Base-by-base conservation (phyloP, 495 filamentous ascomycete genomes). In the Aspergillus bertholletiae region DNA sequence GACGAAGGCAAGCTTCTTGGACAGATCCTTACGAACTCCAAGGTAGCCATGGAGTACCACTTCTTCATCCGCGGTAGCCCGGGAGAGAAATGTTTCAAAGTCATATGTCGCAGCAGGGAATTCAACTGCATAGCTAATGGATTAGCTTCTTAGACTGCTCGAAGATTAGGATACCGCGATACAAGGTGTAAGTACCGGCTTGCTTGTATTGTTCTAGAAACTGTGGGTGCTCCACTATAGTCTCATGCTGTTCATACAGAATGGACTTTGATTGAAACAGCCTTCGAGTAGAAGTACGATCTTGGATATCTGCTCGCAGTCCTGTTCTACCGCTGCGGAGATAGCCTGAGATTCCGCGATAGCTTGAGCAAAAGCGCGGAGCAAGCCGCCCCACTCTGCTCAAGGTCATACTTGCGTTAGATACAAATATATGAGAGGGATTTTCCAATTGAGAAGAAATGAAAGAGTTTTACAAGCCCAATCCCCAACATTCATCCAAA, bases 31-130 rank as follows among this genome's bases (percentile, higher is more conserved):
- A 20, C 83, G 78, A 34, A 72, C 70, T 15, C 81, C 80, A 5
- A 96, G 73, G 59, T 90, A 96, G 46, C 91, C 91, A 67, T 89
- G 80, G 13, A 95, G 65, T 5, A 76, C 72, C 17, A 92, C 82
- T 30, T 77, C 62, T 20, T 74, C 57, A 39, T 80, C 85, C 12
- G 63, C 34, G 61, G 58, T 67, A 12, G 73, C 68, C 44, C 64
- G 51, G 5, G 66, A 48, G 18, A 71, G 57, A 32, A 84, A 77
- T 3, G 75, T 69, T 32, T 75, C 64, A 32, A 83, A 71, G 39
- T 75, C 69, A 56, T 71, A 69, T 5, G 81, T 82, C 5, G 74
- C 75, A 32, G 62, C 58, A 5, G 80, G 78, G 51, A 87, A 82
- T 26, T 74, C 62, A 51, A 84, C 85, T 85, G 49, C 24, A 35